Base-by-base conservation (phyloP, 768 basidiomycete genomes). In the Gymnopilus junonius region DNA sequence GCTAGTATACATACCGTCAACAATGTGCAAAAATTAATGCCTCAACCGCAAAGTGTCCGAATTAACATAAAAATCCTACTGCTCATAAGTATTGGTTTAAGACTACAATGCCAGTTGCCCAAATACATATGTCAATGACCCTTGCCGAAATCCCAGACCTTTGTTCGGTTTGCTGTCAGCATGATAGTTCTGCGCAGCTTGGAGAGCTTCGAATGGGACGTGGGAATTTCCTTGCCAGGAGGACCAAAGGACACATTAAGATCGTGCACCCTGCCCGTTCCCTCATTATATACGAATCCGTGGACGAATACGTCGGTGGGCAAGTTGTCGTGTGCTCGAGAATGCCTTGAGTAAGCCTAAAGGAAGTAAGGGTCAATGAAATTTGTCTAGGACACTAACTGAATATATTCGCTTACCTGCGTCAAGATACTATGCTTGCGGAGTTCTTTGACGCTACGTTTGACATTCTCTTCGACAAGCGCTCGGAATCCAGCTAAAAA, bases 201-300 rank as follows among this genome's bases (percentile, higher is more conserved):
- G 67, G 2, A 73, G 59, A 32, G 74, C 73, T 17, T 69, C 62
- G 63, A 79, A 78, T n/a, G 76, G 78, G 45, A 77, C 63, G 31
- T 70, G 66, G 0, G 77, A 55, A 80, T 71, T 29, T 62, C 50
- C 60, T 75, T 71, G 25, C 76, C 79, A 31, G 75, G 76, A 50
- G 79, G 79, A 12, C 78, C 79, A 56, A 73, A 76, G 21, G 82
- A 80, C 43, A 86, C 69, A 5, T 77, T 69, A 45, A 88, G 73
- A 65, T 88, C 83, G 61, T 76, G 73, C 35, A 89, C 75, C 27
- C 77, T 71, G 2, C 86, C 86, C 34, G 73, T 82, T 46, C 75
- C 77, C 63, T 87, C 79, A 50, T 87, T 80, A 53, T 85, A 84
- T 3, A 89, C 82, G 71, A 84, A 85, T 32, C 86, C 87, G 55